These are phyloP conservation scores for Colletotrichum truncatum DNA, from an alignment of 2,329 filamentous ascomycete species.

Conservation along the genomic window DNA sequence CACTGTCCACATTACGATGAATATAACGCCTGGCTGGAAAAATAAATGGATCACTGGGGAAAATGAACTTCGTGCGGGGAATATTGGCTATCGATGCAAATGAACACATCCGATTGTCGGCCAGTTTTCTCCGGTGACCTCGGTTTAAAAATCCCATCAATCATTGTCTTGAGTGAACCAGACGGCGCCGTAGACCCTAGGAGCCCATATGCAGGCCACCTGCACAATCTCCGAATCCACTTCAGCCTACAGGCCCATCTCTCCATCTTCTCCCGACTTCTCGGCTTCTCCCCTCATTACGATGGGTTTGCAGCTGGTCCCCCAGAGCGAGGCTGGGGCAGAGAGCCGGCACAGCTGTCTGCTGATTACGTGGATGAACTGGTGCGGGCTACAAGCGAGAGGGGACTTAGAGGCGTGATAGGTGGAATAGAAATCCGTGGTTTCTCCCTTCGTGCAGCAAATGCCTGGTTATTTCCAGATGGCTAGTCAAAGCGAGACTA, in stretches of 20 bases:
- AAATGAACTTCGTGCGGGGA: constrained; percentile 13
- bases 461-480: constrained; percentile 17
- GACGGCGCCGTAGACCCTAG: constrained; percentile 2
- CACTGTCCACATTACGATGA: constrained; percentile 6
- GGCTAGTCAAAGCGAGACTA: constrained; percentile 19
- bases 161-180: not conserved
- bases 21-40: not conserved
- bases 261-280: constrained; percentile 19
- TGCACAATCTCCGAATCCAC: constrained; percentile 28
- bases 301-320: not conserved
- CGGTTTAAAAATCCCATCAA: constrained; percentile 26
- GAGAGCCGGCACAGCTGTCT: constrained; percentile 1
- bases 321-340: not conserved
- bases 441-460: constrained; percentile 23
- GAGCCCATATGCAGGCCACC: constrained; percentile 11
- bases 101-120: constrained; percentile 8
- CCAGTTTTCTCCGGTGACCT: constrained; percentile 18
- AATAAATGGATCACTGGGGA: constrained; percentile 22
- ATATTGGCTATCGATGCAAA: constrained; percentile 8
- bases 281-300: constrained; percentile 8
- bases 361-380: constrained; percentile 5
- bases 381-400: not conserved
- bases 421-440: constrained; percentile 13
- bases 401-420: constrained; percentile 5
- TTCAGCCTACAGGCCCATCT: not conserved